phyloP scores from a whole-genome alignment of 768 basidiomycete genomes.

The Lentinula aciculospora region DNA sequence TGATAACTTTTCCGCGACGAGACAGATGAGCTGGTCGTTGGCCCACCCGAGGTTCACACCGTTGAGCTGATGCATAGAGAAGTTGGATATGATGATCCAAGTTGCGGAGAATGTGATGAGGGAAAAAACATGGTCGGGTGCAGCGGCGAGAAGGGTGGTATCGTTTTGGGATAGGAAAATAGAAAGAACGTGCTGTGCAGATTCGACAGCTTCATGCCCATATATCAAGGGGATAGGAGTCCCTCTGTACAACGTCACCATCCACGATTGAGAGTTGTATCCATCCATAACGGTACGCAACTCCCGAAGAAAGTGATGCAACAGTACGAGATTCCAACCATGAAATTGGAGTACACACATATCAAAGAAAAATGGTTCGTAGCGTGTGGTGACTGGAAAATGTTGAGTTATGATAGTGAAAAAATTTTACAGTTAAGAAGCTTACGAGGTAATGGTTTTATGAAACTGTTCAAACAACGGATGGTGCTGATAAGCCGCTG shows the following conservation, averaged over 20 bases:
- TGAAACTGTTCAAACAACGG: slow-evolving; percentile 29
- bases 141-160: slow-evolving; percentile 27
- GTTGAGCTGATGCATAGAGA: slow-evolving; percentile 28
- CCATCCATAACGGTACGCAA: slow-evolving; percentile 15
- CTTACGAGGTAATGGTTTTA: slow-evolving; percentile 32
- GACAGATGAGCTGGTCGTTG: slow-evolving; percentile 30
- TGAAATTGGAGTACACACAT: slow-evolving; percentile 35
- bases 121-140: slow-evolving; percentile 34
- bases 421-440: slow-evolving; percentile 3
- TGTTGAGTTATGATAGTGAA: slow-evolving; percentile 15
- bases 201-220: slow-evolving; percentile 31
- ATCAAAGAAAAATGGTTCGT: slow-evolving; percentile 36
- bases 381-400: slow-evolving; percentile 32
- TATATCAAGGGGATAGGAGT: slow-evolving; percentile 26
- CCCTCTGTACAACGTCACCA: slow-evolving; percentile 25
- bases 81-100: slow-evolving; percentile 37
- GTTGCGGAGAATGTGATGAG: slow-evolving; percentile 39
- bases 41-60: slow-evolving; percentile 28
- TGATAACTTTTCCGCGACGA: slow-evolving; percentile 26
- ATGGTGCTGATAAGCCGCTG: slow-evolving; percentile 24
- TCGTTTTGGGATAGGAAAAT: slow-evolving; percentile 27
- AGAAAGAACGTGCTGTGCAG: slow-evolving; percentile 32
- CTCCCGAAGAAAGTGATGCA: slow-evolving; percentile 28
- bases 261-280: slow-evolving; percentile 25
- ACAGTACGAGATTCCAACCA: slow-evolving; percentile 30